Evolutionary conservation across 179 eudicot species (phyloP).

Genomic region (Beta corolliflora): DNA sequence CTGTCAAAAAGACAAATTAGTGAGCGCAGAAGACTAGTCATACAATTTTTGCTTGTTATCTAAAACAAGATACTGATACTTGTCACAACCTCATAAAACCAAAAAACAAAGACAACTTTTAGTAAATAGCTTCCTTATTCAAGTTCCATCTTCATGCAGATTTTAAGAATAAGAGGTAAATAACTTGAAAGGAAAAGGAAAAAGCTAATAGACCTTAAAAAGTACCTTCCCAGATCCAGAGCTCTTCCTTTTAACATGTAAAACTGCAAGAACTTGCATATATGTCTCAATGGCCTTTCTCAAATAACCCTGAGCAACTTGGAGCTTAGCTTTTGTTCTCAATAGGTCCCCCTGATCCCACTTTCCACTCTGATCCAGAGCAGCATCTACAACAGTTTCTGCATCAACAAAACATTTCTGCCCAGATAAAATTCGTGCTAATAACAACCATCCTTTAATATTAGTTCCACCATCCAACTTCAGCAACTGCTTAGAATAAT

Average conservation of each 20-base stretch:
- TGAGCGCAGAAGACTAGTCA: constrained; percentile 1
- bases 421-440: constrained; percentile 83
- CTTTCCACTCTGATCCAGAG: constrained; percentile 77
- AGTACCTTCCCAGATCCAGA: constrained; percentile 50
- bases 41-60: neutral
- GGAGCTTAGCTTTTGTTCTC: constrained; percentile 85
- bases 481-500: constrained; percentile 59
- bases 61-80: neutral
- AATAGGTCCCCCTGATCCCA: constrained; percentile 79
- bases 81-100: neutral
- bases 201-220: constrained; percentile 40
- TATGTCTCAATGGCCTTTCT: constrained; percentile 71
- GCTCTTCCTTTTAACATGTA: constrained; percentile 66
- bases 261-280: constrained; percentile 74
- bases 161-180: neutral
- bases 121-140: neutral
- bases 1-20: constrained; percentile 39
- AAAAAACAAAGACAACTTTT: neutral
- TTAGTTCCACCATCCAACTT: constrained; percentile 69
- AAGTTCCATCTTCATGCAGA: neutral
- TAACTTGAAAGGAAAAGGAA: neutral
- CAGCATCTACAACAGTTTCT: constrained; percentile 65
- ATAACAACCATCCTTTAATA: constrained; percentile 63
- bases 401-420: constrained; percentile 65
- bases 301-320: constrained; percentile 68